Conservation (phyloP, 2,329 filamentous ascomycete genomes). For the Arthrobotrys sphaeroides region DNA sequence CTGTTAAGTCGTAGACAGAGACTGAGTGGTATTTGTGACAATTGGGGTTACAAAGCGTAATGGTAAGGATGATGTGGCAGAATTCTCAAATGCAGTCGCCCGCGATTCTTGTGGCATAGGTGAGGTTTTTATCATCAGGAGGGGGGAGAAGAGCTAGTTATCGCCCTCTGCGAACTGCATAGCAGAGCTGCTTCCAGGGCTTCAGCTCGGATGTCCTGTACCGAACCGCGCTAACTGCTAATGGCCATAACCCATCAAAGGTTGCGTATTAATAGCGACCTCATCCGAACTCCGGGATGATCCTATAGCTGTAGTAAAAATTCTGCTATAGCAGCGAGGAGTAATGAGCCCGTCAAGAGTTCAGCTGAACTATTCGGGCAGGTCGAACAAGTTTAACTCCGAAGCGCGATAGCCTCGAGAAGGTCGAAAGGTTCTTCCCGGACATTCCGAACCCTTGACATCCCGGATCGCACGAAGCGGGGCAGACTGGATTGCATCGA, state of each 20-base stretch:
- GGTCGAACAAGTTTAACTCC: conserved; percentile 26
- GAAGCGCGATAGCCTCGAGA: conserved; percentile 31
- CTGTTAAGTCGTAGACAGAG: too few relatives aligned
- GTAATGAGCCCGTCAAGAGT: conserved; percentile 4
- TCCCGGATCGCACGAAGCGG: neutral
- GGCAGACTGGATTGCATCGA: neutral
- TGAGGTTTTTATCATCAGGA: neutral
- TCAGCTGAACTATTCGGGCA: conserved; percentile 19
- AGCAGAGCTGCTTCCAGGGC: neutral
- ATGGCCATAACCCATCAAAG: neutral
- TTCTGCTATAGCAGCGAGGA: neutral
- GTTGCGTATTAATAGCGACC: neutral
- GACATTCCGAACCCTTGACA: neutral
- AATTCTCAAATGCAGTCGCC: neutral
- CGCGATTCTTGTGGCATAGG: neutral
- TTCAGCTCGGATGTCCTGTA: conserved; percentile 18
- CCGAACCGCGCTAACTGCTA: neutral
- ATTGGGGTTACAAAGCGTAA: neutral
- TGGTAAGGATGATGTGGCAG: neutral
- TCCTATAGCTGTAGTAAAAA: too few relatives aligned
- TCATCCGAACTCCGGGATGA: neutral
- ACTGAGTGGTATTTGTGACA: too few relatives aligned
- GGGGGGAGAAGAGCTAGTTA: neutral
- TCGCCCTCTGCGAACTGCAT: neutral
- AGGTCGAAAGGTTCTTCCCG: neutral